Evolutionary conservation across 176 grass and related monocot species (phyloP).

Genomic region (Pharus latifolius): DNA sequence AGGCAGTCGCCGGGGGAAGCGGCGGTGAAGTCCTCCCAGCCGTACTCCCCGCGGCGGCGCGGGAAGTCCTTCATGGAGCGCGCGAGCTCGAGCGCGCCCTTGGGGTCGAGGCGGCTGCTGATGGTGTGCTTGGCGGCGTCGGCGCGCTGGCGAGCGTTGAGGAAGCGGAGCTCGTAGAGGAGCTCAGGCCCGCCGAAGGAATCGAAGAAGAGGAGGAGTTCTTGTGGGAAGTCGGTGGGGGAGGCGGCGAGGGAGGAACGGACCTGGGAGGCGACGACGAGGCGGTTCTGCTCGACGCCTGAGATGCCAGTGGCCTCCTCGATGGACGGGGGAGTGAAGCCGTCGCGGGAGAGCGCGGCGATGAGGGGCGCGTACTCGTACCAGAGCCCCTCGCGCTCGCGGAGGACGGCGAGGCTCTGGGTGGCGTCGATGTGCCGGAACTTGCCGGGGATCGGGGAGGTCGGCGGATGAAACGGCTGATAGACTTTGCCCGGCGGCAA

Average conservation of each 20-base stretch:
- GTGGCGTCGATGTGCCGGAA: conserved; percentile 38
- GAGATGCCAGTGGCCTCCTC: conserved; percentile 68
- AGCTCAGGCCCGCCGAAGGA: conserved; percentile 42
- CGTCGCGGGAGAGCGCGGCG: conserved; percentile 44
- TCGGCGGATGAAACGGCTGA: conserved; percentile 70
- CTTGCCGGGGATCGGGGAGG: conserved; percentile 33
- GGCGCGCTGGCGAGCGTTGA: conserved; percentile 56
- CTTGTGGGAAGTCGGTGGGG: conserved; percentile 38
- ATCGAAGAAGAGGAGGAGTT: conserved; percentile 64
- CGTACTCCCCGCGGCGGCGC: conserved; percentile 39
- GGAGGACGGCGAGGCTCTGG: conserved; percentile 58
- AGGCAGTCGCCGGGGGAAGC: conserved; percentile 67
- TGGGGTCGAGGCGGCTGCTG: conserved; percentile 33
- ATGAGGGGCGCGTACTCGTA: conserved; percentile 82
- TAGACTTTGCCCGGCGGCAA: conserved; percentile 46
- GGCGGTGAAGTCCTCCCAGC: conserved; percentile 44
- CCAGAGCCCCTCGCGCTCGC: conserved; percentile 58
- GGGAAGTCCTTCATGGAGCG: conserved; percentile 65
- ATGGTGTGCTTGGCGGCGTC: conserved; percentile 34
- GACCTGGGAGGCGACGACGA: conserved; percentile 62
- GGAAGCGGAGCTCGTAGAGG: conserved; percentile 69
- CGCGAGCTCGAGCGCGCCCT: conserved; percentile 44
- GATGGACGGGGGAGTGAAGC: conserved; percentile 74
- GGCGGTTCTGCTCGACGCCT: conserved; percentile 74
- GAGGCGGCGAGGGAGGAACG: conserved; percentile 48